phyloP scores from a whole-genome alignment of 2,329 filamentous ascomycete genomes.

The Fusarium robinianum region DNA sequence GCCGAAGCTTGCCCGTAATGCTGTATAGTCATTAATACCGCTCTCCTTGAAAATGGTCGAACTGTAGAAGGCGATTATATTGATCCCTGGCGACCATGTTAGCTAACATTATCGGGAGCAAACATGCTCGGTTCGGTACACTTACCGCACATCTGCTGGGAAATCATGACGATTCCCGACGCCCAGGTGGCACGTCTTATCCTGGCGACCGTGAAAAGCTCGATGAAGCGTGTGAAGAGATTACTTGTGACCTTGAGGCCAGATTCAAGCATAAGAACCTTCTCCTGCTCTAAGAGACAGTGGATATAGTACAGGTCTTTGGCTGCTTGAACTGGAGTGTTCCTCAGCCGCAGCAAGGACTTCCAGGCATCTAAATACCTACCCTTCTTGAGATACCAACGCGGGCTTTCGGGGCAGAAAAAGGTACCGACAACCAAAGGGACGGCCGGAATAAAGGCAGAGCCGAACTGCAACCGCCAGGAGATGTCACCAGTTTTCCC shows the following conservation, averaged over 20 bases:
- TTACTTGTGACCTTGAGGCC: conserved; percentile 49
- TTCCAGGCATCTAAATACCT: conserved; percentile 58
- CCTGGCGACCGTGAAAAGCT: conserved; percentile 62
- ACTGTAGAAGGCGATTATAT: conserved; percentile 56
- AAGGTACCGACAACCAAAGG: conserved; percentile 62
- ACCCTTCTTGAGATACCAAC: conserved; percentile 68
- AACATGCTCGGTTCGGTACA: background rate
- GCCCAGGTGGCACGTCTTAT: conserved; percentile 66
- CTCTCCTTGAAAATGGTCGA: conserved; percentile 51
- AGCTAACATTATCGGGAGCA: rapidly evolving
- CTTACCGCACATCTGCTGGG: conserved; percentile 63
- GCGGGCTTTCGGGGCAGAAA: conserved; percentile 67
- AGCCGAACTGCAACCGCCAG: conserved; percentile 68
- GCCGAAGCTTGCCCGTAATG: conserved; percentile 50
- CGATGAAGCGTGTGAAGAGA: conserved; percentile 54
- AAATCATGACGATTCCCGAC: conserved; percentile 70
- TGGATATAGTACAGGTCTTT: conserved; percentile 67
- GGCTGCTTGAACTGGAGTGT: conserved; percentile 62
- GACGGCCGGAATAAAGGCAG: conserved; percentile 67
- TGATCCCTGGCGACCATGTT: conserved; percentile 36
- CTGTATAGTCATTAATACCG: conserved; percentile 45
- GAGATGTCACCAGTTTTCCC: conserved; percentile 61
- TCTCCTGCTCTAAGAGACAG: conserved; percentile 42
- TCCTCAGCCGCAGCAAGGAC: conserved; percentile 61
- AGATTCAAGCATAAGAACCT: conserved; percentile 31